Conservation (phyloP, 352 stramenopile species). For the Pythium phragmitis region DNA sequence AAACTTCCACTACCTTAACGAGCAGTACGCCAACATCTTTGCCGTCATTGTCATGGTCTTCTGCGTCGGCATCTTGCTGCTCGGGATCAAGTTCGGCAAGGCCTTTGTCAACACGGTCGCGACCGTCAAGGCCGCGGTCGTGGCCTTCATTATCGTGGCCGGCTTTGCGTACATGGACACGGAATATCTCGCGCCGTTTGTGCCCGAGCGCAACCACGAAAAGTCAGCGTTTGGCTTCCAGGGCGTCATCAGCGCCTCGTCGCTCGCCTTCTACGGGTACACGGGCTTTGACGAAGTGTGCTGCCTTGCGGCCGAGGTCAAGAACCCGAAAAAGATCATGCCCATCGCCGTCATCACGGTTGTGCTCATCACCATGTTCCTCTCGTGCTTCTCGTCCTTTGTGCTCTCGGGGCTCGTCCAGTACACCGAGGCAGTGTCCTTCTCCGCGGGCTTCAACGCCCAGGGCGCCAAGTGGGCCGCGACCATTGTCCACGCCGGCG, state of each 20-base stretch:
- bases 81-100: conserved; percentile 88
- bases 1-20: conserved; percentile 59
- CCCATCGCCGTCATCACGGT: conserved; percentile 82
- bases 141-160: conserved; percentile 91
- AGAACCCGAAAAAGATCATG: conserved; percentile 77
- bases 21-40: conserved; percentile 55
- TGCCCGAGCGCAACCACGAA: conserved; percentile 43
- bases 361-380: conserved; percentile 69
- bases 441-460: conserved; percentile 45
- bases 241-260: conserved; percentile 78
- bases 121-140: conserved; percentile 75
- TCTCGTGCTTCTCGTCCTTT: conserved; percentile 77
- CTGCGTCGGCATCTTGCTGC: conserved; percentile 70
- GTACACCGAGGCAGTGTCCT: conserved; percentile 29
- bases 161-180: conserved; percentile 83
- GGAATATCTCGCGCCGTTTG: conserved; percentile 83
- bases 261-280: conserved; percentile 93
- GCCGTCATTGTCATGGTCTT: conserved; percentile 71
- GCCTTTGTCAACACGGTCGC: conserved; percentile 89
- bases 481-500: conserved; percentile 50
- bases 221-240: conserved; percentile 34
- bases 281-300: conserved; percentile 96
- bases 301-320: conserved; percentile 82
- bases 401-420: conserved; percentile 82
- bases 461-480: conserved; percentile 42